Conservation (phyloP, 148 eudicot species). For the Simmondsia chinensis region DNA sequence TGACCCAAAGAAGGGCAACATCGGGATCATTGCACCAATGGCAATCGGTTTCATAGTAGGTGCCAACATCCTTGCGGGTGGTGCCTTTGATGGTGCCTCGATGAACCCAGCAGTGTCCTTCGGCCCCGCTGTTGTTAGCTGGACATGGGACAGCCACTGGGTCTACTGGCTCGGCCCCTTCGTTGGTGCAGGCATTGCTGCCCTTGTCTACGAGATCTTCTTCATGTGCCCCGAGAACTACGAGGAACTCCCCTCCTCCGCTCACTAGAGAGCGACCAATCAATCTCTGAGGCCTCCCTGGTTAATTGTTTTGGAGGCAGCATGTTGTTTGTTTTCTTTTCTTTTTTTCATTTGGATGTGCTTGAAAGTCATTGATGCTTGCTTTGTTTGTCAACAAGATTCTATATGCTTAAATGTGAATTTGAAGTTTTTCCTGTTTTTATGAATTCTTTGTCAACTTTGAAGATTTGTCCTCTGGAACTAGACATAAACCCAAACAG, state of each 20-base stretch:
- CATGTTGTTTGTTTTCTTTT: no score
- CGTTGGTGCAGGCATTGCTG: constrained; percentile 51
- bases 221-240: constrained; percentile 41
- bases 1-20: constrained; percentile 74
- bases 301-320: no score
- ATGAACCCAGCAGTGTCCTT: constrained; percentile 94
- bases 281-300: no score
- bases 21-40: constrained; percentile 72
- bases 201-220: constrained; percentile 47
- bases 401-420: no score
- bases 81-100: constrained; percentile 84
- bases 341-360: no score
- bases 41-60: constrained; percentile 85
- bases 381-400: no score
- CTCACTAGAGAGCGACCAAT: constrained; percentile 23
- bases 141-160: constrained; percentile 84
- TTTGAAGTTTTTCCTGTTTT: no score
- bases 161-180: constrained; percentile 93
- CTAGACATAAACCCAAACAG: no score
- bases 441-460: no score
- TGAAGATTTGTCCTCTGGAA: no score
- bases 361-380: no score
- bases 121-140: constrained; percentile 84
- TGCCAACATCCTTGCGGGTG: constrained; percentile 88
- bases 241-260: constrained; percentile 53